Evolutionary conservation across 805 yeast genomes (phyloP).

Genomic region (Candida suzukii): DNA sequence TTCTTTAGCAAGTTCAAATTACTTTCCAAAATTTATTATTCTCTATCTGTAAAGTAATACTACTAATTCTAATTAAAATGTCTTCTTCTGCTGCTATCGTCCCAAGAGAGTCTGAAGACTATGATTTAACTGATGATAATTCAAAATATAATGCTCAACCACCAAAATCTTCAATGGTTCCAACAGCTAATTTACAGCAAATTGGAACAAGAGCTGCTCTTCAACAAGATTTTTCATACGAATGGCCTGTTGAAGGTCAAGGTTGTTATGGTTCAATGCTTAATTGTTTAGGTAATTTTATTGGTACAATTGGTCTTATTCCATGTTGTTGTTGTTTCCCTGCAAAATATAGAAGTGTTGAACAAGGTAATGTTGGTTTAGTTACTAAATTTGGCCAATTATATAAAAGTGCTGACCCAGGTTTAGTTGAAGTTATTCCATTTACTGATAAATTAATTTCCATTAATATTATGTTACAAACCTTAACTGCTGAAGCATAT

Average conservation of each 20-base stretch:
- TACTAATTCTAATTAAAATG: too few species aligned
- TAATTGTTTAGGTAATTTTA: constrained; percentile 32
- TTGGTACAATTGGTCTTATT: constrained; percentile 48
- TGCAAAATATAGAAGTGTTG: constrained; percentile 53
- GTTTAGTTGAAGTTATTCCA: constrained; percentile 58
- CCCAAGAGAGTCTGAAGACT: too few species aligned
- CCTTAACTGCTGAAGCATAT: constrained; percentile 60
- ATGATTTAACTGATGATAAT: too few species aligned
- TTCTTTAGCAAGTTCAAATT: too few species aligned
- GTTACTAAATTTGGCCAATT: constrained; percentile 62
- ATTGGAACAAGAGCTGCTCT: constrained; percentile 13
- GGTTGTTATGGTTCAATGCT: constrained; percentile 33
- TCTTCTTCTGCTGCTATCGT: too few species aligned
- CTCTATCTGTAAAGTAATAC: too few species aligned
- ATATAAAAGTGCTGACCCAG: constrained; percentile 61
- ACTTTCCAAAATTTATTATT: too few species aligned
- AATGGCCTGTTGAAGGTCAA: constrained; percentile 25
- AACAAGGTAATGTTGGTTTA: constrained; percentile 65
- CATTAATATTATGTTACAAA: constrained; percentile 51
- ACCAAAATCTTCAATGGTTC: too few species aligned
- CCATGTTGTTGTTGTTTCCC: constrained; percentile 49
- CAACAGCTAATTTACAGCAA: too few species aligned
- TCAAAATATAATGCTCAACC: too few species aligned
- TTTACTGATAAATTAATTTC: constrained; percentile 47
- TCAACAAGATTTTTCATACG: constrained; percentile 22